Conservation (phyloP, 169 alveolate species). For the Eimeria zaria region DNA sequence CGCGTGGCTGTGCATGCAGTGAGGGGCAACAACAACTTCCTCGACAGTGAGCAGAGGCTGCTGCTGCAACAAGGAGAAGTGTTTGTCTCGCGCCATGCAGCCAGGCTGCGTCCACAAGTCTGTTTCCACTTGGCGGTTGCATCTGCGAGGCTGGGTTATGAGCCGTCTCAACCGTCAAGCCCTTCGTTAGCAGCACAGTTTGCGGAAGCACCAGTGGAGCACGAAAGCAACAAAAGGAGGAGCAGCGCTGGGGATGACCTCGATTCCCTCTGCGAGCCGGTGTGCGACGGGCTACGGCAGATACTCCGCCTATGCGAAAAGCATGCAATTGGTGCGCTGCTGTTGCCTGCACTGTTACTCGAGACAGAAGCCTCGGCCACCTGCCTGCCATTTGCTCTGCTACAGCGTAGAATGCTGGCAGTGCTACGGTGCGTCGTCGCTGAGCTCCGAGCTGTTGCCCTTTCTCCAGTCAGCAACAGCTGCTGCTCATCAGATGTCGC, state of each 20-base stretch:
- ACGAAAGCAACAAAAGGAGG: not conserved
- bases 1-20: constrained; percentile 18
- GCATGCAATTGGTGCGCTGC: constrained; percentile 63
- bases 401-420: constrained; percentile 75
- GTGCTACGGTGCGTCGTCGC: constrained; percentile 76
- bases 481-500: constrained; percentile 39
- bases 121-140: constrained; percentile 66
- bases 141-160: constrained; percentile 6
- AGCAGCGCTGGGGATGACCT: constrained; percentile 37
- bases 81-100: constrained; percentile 52
- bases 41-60: constrained; percentile 32
- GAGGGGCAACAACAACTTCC: constrained; percentile 10
- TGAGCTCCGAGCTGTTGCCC: constrained; percentile 47
- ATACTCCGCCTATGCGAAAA: constrained; percentile 30
- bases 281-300: constrained; percentile 41
- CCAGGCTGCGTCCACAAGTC: constrained; percentile 35
- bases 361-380: constrained; percentile 74
- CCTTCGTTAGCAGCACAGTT: not conserved
- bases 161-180: not conserved
- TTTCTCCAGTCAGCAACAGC: constrained; percentile 42
- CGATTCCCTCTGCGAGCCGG: constrained; percentile 47
- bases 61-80: constrained; percentile 51
- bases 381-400: constrained; percentile 69
- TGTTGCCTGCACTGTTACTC: constrained; percentile 68
- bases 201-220: not conserved